Percentiles rank a stretch among this genome's conserved stretches.
These are phyloP conservation scores for Cladosporium sp. DNA, from an alignment of 2,329 filamentous ascomycete genomes.

Conservation along the genomic window DNA sequence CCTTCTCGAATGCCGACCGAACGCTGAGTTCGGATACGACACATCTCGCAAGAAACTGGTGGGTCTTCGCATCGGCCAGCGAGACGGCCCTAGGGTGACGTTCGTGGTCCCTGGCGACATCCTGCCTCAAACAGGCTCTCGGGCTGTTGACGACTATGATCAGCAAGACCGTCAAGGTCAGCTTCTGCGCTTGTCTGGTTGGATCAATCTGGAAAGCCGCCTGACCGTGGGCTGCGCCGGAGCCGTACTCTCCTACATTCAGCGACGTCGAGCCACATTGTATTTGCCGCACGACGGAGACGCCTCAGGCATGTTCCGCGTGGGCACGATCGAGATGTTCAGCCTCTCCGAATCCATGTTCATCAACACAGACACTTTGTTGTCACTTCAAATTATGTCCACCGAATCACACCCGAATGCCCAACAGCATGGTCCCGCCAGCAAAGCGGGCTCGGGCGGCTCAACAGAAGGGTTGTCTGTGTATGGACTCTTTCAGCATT, in stretches of 20 bases:
- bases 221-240: conserved; percentile 81
- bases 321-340: conserved; percentile 73
- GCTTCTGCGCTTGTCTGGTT: conserved; percentile 68
- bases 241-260: conserved; percentile 78
- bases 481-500: conserved; percentile 76
- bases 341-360: conserved; percentile 69
- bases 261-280: conserved; percentile 65
- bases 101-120: conserved; percentile 65
- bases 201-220: conserved; percentile 72
- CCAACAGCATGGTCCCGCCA: conserved; percentile 71
- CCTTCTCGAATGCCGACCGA: conserved; percentile 67
- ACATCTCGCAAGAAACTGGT: conserved; percentile 67
- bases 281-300: conserved; percentile 63
- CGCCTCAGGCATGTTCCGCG: conserved; percentile 57
- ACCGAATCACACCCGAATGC: conserved; percentile 81
- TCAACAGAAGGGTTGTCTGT: conserved; percentile 81
- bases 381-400: conserved; percentile 81
- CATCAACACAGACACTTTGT: conserved; percentile 76
- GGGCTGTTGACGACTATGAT: conserved; percentile 47
- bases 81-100: conserved; percentile 51
- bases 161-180: conserved; percentile 58
- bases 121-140: conserved; percentile 29
- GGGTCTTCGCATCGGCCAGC: conserved; percentile 56
- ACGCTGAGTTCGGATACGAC: conserved; percentile 71
- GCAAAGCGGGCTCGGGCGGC: conserved; percentile 54